These are phyloP conservation scores for Neurospora africana DNA, from an alignment of 495 filamentous ascomycete species.

Conservation along the genomic window DNA sequence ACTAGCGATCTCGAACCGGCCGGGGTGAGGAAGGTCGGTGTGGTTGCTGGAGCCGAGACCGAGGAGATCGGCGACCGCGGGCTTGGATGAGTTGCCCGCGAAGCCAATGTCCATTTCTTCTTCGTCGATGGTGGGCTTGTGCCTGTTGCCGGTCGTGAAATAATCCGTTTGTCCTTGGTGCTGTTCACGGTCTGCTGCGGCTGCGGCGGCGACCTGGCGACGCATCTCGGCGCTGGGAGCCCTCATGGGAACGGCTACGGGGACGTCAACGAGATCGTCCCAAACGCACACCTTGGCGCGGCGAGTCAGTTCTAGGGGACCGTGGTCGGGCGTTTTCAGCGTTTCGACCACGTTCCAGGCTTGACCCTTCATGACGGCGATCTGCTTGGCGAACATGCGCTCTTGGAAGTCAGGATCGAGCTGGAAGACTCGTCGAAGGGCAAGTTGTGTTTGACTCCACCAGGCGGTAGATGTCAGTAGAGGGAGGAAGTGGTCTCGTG, in stretches of 20 bases:
- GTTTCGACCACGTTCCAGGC: conserved; percentile 99
- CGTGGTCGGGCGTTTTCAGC: conserved; percentile 81
- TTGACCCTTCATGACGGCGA: conserved; percentile 97
- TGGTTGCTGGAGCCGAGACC: conserved; percentile 51
- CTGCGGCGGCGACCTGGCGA: conserved; percentile 35
- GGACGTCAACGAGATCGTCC: conserved; percentile 95
- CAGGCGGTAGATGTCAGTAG: conserved; percentile 85
- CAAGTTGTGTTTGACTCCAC: conserved; percentile 92
- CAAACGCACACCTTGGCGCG: conserved; percentile 88
- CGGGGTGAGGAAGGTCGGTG: conserved; percentile 65
- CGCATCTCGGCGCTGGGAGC: conserved; percentile 68
- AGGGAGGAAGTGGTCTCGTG: conserved; percentile 86
- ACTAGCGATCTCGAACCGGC: conserved; percentile 71
- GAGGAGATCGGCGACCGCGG: conserved; percentile 55
- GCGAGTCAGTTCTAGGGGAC: conserved; percentile 84
- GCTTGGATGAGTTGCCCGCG: conserved; percentile 52
- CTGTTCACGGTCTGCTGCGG: not conserved
- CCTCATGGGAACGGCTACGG: conserved; percentile 81
- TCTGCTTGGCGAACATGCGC: conserved; percentile 92
- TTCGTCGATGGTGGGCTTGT: not conserved
- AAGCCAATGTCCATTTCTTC: conserved; percentile 24
- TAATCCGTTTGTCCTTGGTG: conserved; percentile 1
- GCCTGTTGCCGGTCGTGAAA: not conserved
- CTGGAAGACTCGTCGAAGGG: conserved; percentile 71
- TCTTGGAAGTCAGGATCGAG: conserved; percentile 95